Evolutionary conservation across 768 basidiomycete species (phyloP).

Genomic region (Pleurotus sapidus): DNA sequence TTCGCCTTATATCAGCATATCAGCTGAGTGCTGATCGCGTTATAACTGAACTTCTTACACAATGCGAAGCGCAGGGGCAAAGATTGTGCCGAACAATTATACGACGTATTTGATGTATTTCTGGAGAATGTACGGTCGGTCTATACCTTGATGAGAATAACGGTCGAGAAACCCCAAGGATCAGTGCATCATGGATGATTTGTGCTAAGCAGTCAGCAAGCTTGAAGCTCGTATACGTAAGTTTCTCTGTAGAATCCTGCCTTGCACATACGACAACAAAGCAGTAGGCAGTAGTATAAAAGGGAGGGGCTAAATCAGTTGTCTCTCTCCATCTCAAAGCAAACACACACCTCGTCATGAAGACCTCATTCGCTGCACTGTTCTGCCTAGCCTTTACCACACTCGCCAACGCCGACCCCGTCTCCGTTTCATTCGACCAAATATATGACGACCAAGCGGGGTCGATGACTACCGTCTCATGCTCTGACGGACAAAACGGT

Average conservation of each 20-base stretch:
- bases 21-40: too few relatives aligned
- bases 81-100: too few relatives aligned
- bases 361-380: slow-evolving; percentile 9
- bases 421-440: slow-evolving; percentile 38
- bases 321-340: background rate
- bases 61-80: too few relatives aligned
- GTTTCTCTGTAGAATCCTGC: background rate
- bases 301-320: background rate
- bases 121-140: background rate
- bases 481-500: slow-evolving; percentile 50
- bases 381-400: slow-evolving; percentile 20
- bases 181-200: background rate
- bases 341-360: slow-evolving; percentile 9
- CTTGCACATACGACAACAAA: background rate
- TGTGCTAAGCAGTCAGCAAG: background rate
- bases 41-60: too few relatives aligned
- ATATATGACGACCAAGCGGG: slow-evolving; percentile 42
- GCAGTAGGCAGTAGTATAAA: background rate
- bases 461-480: slow-evolving; percentile 42
- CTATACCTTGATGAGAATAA: slow-evolving; percentile 2
- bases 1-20: too few relatives aligned
- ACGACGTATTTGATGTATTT: too few relatives aligned
- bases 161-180: too few relatives aligned
- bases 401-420: slow-evolving; percentile 21
- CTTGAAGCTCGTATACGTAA: background rate